Conservation (phyloP, 768 basidiomycete species). For the Leccinum uliginosum region DNA sequence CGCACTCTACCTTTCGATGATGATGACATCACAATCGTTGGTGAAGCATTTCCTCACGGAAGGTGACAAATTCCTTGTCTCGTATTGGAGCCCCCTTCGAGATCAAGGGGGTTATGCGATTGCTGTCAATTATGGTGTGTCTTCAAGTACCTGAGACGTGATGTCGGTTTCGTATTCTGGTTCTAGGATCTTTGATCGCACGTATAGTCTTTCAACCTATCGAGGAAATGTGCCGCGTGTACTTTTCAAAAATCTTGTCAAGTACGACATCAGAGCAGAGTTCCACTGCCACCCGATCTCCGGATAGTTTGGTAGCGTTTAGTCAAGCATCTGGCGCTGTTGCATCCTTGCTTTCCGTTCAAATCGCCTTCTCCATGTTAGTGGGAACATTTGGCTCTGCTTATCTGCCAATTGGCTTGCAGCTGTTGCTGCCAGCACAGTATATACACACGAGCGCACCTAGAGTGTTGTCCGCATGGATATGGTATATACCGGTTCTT, state of each 20-base stretch:
- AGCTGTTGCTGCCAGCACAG: conserved; percentile 63
- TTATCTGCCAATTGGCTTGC: conserved; percentile 66
- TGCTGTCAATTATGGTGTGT: conserved; percentile 90
- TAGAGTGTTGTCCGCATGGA: conserved; percentile 69
- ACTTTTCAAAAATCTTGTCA: conserved; percentile 69
- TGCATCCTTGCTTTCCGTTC: conserved; percentile 57
- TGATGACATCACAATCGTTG: conserved; percentile 84
- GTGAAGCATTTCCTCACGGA: conserved; percentile 96
- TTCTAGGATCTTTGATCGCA: conserved; percentile 82
- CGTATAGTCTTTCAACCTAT: conserved; percentile 93
- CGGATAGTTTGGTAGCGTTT: conserved; percentile 16
- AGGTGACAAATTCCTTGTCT: conserved; percentile 88
- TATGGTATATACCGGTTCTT: conserved; percentile 86
- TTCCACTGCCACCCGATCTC: not conserved
- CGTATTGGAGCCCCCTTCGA: conserved; percentile 73
- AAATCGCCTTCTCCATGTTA: conserved; percentile 63
- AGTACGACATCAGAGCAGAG: conserved; percentile 12
- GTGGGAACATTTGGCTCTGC: conserved; percentile 71
- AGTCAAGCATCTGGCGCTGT: conserved; percentile 49
- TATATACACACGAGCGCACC: conserved; percentile 80
- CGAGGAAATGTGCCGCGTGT: conserved; percentile 87
- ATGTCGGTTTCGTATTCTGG: not conserved
- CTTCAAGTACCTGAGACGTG: not conserved
- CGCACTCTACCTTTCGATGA: conserved; percentile 61
- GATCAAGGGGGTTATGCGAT: conserved; percentile 96